Conservation (phyloP, 768 basidiomycete genomes). For the Lactifluus hygrophoroides region DNA sequence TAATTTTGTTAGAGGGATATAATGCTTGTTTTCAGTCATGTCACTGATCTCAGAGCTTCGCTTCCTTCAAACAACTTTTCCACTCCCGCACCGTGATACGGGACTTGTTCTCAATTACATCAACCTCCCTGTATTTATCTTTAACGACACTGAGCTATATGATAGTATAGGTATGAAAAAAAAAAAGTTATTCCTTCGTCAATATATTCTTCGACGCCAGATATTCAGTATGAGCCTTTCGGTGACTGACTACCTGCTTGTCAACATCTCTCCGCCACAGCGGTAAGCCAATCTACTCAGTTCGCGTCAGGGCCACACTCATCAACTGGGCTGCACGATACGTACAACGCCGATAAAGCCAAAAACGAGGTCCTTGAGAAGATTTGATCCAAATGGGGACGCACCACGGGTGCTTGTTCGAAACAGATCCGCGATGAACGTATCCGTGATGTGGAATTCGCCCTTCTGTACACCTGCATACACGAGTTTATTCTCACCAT, state of each 20-base stretch:
- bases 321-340: not conserved
- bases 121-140: not conserved
- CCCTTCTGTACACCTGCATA: slow-evolving; percentile 55
- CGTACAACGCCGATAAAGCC: slow-evolving; percentile 37
- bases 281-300: slow-evolving; percentile 31
- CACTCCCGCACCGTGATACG: not conserved
- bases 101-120: not conserved
- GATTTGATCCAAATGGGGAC: slow-evolving; percentile 44
- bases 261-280: slow-evolving; percentile 36
- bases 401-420: slow-evolving; percentile 58
- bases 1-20: slow-evolving; percentile 46
- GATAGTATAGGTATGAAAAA: not conserved
- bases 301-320: not conserved
- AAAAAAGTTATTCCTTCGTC: not conserved
- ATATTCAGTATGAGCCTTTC: slow-evolving; percentile 31
- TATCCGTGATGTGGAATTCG: slow-evolving; percentile 66
- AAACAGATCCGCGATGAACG: slow-evolving; percentile 60
- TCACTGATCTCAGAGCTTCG: slow-evolving; percentile 35
- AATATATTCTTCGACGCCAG: slow-evolving; percentile 20
- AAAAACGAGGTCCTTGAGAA: slow-evolving; percentile 42
- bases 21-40: slow-evolving; percentile 45
- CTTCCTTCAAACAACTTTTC: slow-evolving; percentile 35
- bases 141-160: not conserved
- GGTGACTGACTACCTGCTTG: slow-evolving; percentile 27
- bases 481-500: not conserved